Percentiles rank a stretch among this genome's conserved stretches.
Evolutionary conservation across 169 alveolate genomes (phyloP).

Genomic region (Plasmodium cynomolgi): DNA sequence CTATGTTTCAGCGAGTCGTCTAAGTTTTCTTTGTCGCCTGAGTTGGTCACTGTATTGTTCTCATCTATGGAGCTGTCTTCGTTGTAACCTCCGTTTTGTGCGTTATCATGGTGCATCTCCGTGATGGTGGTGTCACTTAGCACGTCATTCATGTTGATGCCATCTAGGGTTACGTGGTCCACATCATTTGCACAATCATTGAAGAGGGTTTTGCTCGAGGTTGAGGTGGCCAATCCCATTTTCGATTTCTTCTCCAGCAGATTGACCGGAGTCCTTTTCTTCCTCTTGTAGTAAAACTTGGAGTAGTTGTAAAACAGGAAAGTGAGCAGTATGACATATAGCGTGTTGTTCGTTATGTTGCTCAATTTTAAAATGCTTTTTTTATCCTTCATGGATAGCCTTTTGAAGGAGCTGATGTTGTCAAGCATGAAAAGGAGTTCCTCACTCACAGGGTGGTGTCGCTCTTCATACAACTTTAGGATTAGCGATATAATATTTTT

Average conservation of each 20-base stretch:
- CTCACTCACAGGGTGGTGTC: conserved; percentile 18
- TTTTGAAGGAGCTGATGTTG: conserved; percentile 31
- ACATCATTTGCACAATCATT: background rate
- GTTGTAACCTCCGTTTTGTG: background rate
- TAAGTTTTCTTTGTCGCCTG: background rate
- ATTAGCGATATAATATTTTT: conserved; percentile 34
- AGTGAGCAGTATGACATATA: conserved; percentile 27
- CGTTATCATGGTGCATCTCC: background rate
- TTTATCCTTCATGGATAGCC: conserved; percentile 25
- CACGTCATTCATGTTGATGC: background rate
- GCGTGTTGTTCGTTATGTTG: conserved; percentile 50
- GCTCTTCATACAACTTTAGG: conserved; percentile 40
- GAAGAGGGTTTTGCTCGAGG: background rate
- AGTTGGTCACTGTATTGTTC: background rate
- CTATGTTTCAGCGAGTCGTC: background rate
- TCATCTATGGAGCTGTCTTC: background rate
- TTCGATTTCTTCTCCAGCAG: conserved; percentile 42
- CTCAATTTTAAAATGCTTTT: conserved; percentile 60
- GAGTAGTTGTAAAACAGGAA: conserved; percentile 64
- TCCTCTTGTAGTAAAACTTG: conserved; percentile 40
- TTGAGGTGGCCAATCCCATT: background rate
- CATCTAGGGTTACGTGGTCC: background rate
- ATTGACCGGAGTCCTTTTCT: conserved; percentile 25
- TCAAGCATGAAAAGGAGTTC: conserved; percentile 47
- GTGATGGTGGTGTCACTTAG: background rate